Percentiles rank a stretch among this genome's conserved stretches.
Evolutionary conservation across 1,284 basidiomycete species (phyloP).

Genomic region (Heterobasidion occidentale): DNA sequence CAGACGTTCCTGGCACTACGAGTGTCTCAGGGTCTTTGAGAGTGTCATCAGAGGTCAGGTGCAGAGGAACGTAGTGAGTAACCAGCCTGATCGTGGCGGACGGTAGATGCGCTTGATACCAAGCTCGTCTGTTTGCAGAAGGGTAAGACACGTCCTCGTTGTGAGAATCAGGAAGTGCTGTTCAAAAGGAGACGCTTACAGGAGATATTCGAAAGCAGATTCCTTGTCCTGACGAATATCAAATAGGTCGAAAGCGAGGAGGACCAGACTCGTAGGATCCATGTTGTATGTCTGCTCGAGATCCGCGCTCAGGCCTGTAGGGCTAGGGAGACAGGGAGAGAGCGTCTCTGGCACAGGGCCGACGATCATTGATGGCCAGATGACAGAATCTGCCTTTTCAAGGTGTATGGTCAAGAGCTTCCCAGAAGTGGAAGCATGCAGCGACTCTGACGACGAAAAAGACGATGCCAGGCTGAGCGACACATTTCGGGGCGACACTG

Average conservation of each 20-base stretch:
- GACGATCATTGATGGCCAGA: slow-evolving; percentile 71
- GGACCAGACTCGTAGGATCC: slow-evolving; percentile 70
- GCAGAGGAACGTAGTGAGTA: slow-evolving; percentile 57
- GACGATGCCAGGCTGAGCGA: slow-evolving; percentile 53
- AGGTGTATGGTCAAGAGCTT: slow-evolving; percentile 66
- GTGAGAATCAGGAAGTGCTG: neutral
- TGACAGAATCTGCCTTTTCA: slow-evolving; percentile 69
- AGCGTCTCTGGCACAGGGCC: slow-evolving; percentile 61
- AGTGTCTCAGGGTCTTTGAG: slow-evolving; percentile 25
- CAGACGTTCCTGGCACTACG: slow-evolving; percentile 35
- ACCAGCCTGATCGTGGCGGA: slow-evolving; percentile 69
- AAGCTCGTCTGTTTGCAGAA: slow-evolving; percentile 53
- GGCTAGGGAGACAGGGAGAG: slow-evolving; percentile 42
- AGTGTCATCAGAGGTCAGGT: slow-evolving; percentile 12
- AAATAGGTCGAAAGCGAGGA: slow-evolving; percentile 58
- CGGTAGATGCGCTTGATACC: slow-evolving; percentile 67
- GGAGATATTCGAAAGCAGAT: slow-evolving; percentile 71
- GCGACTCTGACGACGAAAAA: slow-evolving; percentile 66
- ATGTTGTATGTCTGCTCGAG: slow-evolving; percentile 65
- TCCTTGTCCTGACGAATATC: slow-evolving; percentile 67
- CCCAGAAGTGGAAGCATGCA: slow-evolving; percentile 48
- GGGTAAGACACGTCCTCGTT: slow-evolving; percentile 3
- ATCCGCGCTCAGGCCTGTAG: slow-evolving; percentile 41
- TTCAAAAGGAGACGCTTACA: slow-evolving; percentile 38
- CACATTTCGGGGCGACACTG: slow-evolving; percentile 44